A percentile compares a stretch with the other conserved stretches of the same genome.
Conservation (phyloP, 2,329 filamentous ascomycete species). For the Claviceps spartinae region DNA sequence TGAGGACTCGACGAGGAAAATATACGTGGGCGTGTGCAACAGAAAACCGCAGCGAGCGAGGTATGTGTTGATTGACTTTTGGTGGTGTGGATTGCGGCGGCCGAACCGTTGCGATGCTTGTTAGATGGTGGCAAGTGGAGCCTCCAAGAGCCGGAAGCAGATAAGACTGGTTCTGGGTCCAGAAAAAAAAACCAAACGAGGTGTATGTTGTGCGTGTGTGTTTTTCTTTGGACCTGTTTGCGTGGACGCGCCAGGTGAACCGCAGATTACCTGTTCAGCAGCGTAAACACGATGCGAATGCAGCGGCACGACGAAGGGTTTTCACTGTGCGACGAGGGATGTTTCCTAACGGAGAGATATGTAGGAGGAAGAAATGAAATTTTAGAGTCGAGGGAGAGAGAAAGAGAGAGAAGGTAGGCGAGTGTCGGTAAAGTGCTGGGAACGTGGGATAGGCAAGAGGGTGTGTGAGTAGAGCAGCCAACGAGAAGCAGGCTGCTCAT, state of each 20-base stretch:
- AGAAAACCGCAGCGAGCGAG: neutral
- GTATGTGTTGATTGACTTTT: constrained; percentile 5
- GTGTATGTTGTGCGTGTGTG: constrained; percentile 8
- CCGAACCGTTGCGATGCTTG: constrained; percentile 12
- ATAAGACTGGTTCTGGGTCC: constrained; percentile 11
- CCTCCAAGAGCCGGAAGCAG: constrained; percentile 14
- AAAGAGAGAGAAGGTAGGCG: constrained; percentile 7
- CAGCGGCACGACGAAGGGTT: constrained; percentile 1
- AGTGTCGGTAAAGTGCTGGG: constrained; percentile 9
- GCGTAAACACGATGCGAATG: constrained; percentile 10
- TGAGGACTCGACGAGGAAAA: constrained; percentile 2
- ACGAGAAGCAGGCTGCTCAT: constrained; percentile 4
- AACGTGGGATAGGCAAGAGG: constrained; percentile 9
- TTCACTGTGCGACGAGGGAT: constrained; percentile 2
- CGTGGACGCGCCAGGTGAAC: constrained; percentile 6
- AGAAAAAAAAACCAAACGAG: constrained; percentile 10
- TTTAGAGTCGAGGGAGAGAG: constrained; percentile 13
- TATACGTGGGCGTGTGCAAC: constrained; percentile 4
- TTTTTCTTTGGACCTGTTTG: constrained; percentile 8
- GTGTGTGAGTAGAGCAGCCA: constrained; percentile 10
- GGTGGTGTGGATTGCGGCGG: constrained; percentile 9
- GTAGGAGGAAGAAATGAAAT: constrained; percentile 11
- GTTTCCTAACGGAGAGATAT: constrained; percentile 4
- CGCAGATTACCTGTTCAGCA: constrained; percentile 4
- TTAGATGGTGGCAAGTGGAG: constrained; percentile 13